phyloP scores from a whole-genome alignment of 2,329 filamentous ascomycete species.

The Fusarium palustre region DNA sequence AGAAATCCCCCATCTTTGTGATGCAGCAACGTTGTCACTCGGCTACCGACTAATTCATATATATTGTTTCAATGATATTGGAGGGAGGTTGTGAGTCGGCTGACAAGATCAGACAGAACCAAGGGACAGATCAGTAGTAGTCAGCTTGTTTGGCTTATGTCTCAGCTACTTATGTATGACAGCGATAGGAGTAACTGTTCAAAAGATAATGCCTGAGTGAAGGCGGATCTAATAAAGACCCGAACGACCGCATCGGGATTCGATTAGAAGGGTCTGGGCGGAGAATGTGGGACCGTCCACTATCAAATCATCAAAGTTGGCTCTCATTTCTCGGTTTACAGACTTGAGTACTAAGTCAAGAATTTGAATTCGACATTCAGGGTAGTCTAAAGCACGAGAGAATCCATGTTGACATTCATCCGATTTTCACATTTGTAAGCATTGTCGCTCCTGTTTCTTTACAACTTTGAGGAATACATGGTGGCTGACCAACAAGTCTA shows the following conservation, averaged over 20 bases:
- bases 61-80: neutral
- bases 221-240: slow-evolving; percentile 12
- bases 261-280: neutral
- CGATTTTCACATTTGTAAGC: neutral
- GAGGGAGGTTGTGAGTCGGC: neutral
- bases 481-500: neutral
- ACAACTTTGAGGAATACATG: neutral
- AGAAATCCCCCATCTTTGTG: neutral
- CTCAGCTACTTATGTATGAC: neutral
- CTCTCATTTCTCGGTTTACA: neutral
- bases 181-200: neutral
- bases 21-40: neutral
- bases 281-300: slow-evolving; percentile 21
- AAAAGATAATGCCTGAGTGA: slow-evolving; percentile 6
- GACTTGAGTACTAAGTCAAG: neutral
- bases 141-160: neutral
- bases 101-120: neutral
- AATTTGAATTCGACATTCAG: neutral
- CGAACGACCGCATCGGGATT: slow-evolving; percentile 18
- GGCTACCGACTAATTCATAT: neutral
- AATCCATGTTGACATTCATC: neutral
- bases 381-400: neutral
- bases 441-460: neutral
- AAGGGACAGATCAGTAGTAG: too few relatives aligned
- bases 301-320: neutral